Evolutionary conservation across 164 flowering plant genomes (phyloP).

Genomic region (Vitis riparia): DNA sequence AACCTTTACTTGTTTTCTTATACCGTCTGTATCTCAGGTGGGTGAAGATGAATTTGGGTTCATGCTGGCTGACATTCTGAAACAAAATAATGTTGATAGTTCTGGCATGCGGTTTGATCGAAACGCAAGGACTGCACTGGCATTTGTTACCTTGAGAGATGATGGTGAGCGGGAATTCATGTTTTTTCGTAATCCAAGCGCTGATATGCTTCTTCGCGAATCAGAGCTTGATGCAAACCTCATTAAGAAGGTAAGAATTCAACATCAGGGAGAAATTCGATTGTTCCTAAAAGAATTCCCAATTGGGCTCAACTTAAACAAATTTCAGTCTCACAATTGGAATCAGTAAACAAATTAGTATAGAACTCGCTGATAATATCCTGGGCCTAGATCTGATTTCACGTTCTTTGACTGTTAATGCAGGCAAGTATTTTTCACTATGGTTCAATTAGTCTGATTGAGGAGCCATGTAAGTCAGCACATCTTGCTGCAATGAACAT

Average conservation of each 20-base stretch:
- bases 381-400: too few species aligned
- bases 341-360: too few species aligned
- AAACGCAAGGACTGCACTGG: constrained; percentile 69
- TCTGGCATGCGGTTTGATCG: constrained; percentile 66
- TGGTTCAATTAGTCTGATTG: constrained; percentile 81
- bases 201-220: constrained; percentile 75
- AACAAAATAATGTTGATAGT: constrained; percentile 61
- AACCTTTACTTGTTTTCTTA: too few species aligned
- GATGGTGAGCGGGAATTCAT: constrained; percentile 83
- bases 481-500: constrained; percentile 70
- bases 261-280: too few species aligned
- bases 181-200: constrained; percentile 81
- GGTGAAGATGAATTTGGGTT: constrained; percentile 73
- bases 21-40: constrained; percentile 38
- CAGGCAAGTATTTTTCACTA: constrained; percentile 76
- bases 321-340: too few species aligned
- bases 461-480: constrained; percentile 69
- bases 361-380: too few species aligned
- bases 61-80: constrained; percentile 61
- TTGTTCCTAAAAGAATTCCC: too few species aligned
- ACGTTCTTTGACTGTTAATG: not conserved
- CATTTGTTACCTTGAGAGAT: constrained; percentile 69
- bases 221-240: constrained; percentile 61
- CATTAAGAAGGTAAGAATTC: constrained; percentile 41
- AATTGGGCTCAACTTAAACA: too few species aligned